Percentiles rank a stretch among this genome's conserved stretches.
These are phyloP conservation scores for Physcomitrium patens DNA, from an alignment of 225 moss, liverwort and hornwort species.

Conservation along the genomic window DNA sequence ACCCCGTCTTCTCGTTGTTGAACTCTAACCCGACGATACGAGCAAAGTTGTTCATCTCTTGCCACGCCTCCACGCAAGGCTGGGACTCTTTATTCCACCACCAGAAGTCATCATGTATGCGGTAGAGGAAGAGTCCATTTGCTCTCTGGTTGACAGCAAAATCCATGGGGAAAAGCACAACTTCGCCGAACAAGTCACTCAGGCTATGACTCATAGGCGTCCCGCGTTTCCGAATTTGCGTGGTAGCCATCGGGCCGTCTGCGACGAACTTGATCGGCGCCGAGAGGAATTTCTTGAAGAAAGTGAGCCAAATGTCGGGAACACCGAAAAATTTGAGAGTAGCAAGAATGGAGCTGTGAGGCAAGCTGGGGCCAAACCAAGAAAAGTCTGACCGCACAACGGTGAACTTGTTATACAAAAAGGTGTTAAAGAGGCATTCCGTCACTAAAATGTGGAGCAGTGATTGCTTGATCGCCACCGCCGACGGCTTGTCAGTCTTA, in stretches of 20 bases:
- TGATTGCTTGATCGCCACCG: constrained; percentile 33
- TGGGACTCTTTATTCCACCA: constrained; percentile 21
- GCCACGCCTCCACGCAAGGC: constrained; percentile 36
- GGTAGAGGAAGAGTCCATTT: constrained; percentile 34
- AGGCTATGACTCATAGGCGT: constrained; percentile 33
- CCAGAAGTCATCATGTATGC: constrained; percentile 45
- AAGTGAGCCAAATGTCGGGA: constrained; percentile 34
- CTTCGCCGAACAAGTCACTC: constrained; percentile 37
- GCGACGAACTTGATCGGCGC: constrained; percentile 31
- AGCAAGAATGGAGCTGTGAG: constrained; percentile 35
- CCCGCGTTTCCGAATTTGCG: constrained; percentile 30
- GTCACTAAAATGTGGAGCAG: constrained; percentile 38
- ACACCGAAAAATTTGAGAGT: constrained; percentile 40
- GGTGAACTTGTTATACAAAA: constrained; percentile 33
- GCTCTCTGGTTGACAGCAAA: constrained; percentile 40
- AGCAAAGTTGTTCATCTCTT: constrained; percentile 36
- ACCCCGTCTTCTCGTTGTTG: constrained; percentile 38
- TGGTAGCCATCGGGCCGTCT: constrained; percentile 23
- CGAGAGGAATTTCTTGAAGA: constrained; percentile 38
- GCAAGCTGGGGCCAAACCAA: constrained; percentile 35
- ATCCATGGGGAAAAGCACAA: constrained; percentile 46
- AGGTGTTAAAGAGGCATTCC: constrained; percentile 38
- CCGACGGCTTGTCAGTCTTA: background rate
- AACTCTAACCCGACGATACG: constrained; percentile 30
- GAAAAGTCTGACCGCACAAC: constrained; percentile 35